A percentile compares a stretch with the other conserved stretches of the same genome.
These are phyloP conservation scores for Boletus reticulatus DNA, from an alignment of 768 basidiomycete genomes.

Conservation along the genomic window DNA sequence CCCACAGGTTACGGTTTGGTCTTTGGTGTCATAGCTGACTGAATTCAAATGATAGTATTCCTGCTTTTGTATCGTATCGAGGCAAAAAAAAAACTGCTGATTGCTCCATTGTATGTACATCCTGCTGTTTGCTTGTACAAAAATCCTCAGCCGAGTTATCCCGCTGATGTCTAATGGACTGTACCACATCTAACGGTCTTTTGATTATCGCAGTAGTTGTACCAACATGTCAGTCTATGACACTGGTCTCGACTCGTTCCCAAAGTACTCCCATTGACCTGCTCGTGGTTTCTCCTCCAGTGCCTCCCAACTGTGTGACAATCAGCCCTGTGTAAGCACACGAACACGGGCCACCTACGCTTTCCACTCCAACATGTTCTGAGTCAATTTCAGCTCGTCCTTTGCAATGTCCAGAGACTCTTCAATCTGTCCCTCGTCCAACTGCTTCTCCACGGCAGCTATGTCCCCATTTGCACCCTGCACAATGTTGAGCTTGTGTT, in stretches of 20 bases:
- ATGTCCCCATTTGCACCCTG: slow-evolving; percentile 68
- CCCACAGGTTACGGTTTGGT: slow-evolving; percentile 10
- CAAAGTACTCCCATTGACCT: slow-evolving; percentile 88
- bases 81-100: slow-evolving; percentile 8
- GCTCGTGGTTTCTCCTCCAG: slow-evolving; percentile 76
- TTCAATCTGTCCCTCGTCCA: slow-evolving; percentile 88
- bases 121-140: slow-evolving; percentile 11
- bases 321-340: slow-evolving; percentile 4
- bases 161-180: too few relatives aligned
- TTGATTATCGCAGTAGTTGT: slow-evolving; percentile 1
- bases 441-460: slow-evolving; percentile 61
- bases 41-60: slow-evolving; percentile 8
- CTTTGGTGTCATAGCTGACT: slow-evolving; percentile 3
- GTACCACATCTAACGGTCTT: neutral
- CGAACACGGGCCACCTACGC: slow-evolving; percentile 57
- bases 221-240: slow-evolving; percentile 20
- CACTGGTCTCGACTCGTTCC: slow-evolving; percentile 46
- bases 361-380: slow-evolving; percentile 94
- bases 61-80: slow-evolving; percentile 14
- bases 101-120: slow-evolving; percentile 5
- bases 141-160: too few relatives aligned
- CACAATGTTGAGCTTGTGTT: slow-evolving; percentile 72
- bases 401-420: slow-evolving; percentile 77
- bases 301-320: slow-evolving; percentile 73
- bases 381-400: slow-evolving; percentile 74